phyloP scores from a whole-genome alignment of 1,139 yeast species.

The Saccharomycopsis hybrid region DNA sequence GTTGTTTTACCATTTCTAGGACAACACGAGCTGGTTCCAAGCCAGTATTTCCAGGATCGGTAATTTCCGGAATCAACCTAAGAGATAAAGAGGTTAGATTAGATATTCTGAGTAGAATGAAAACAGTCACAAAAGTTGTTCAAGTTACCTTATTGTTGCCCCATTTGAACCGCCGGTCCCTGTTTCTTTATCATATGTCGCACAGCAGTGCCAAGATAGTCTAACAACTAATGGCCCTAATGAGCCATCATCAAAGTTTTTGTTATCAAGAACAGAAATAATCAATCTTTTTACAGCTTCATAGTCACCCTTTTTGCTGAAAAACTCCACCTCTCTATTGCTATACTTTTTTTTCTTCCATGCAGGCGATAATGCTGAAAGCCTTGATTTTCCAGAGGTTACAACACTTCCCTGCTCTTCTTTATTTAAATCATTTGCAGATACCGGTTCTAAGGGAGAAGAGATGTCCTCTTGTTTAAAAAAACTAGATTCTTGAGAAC shows the following conservation, averaged over 20 bases:
- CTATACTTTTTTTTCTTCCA: too few species aligned
- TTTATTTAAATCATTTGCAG: too few species aligned
- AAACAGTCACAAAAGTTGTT: too few species aligned
- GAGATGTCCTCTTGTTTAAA: too few species aligned
- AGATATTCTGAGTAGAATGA: too few species aligned
- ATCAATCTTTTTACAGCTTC: slow-evolving; percentile 11
- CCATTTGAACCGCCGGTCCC: slow-evolving; percentile 67
- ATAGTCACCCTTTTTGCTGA: slow-evolving; percentile 10
- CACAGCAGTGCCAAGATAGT: slow-evolving; percentile 68
- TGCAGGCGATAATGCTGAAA: too few species aligned
- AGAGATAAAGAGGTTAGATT: background rate
- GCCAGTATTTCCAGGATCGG: slow-evolving; percentile 53
- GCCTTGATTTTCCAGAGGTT: too few species aligned
- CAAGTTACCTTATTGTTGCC: slow-evolving; percentile 49
- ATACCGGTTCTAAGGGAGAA: too few species aligned
- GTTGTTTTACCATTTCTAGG: background rate
- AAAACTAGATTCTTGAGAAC: background rate
- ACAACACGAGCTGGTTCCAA: slow-evolving; percentile 35
- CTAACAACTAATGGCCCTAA: slow-evolving; percentile 59
- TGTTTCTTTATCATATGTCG: slow-evolving; percentile 49
- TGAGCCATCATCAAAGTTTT: slow-evolving; percentile 53
- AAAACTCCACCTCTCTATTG: background rate
- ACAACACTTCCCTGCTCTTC: too few species aligned
- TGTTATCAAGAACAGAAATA: background rate
- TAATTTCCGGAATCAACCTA: slow-evolving; percentile 39